Conservation (phyloP, 2,329 filamentous ascomycete species). For the Aspergillus novofumigatus region DNA sequence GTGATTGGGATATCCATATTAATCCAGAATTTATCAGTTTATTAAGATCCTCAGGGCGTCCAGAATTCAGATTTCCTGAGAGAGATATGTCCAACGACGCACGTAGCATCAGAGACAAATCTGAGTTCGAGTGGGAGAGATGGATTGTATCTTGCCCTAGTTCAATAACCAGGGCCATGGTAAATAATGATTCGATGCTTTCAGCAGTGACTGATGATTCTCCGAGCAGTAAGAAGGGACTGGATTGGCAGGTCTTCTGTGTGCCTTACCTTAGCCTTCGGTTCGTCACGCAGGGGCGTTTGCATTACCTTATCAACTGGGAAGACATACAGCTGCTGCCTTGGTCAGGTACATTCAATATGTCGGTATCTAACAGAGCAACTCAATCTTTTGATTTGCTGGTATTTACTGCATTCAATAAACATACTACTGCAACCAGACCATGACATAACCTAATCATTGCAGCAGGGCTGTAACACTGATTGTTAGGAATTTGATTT, state of each 20-base stretch:
- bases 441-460: background rate
- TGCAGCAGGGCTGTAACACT: background rate
- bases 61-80: background rate
- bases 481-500: too few species aligned
- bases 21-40: slow-evolving; percentile 6
- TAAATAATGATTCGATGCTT: background rate
- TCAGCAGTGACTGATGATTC: background rate
- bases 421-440: too few species aligned
- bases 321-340: background rate
- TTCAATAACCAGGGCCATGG: slow-evolving; percentile 21
- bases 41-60: background rate
- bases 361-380: background rate
- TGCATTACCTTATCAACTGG: background rate
- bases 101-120: slow-evolving; percentile 17
- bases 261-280: background rate
- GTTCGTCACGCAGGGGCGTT: background rate
- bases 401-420: background rate
- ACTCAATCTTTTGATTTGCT: background rate
- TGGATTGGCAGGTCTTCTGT: background rate
- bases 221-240: background rate
- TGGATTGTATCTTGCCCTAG: slow-evolving; percentile 13
- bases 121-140: slow-evolving; percentile 9
- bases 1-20: slow-evolving; percentile 28
- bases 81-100: slow-evolving; percentile 15
- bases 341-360: background rate